Conservation (phyloP, 2,329 filamentous ascomycete species). For the Corynespora cassiicola region DNA sequence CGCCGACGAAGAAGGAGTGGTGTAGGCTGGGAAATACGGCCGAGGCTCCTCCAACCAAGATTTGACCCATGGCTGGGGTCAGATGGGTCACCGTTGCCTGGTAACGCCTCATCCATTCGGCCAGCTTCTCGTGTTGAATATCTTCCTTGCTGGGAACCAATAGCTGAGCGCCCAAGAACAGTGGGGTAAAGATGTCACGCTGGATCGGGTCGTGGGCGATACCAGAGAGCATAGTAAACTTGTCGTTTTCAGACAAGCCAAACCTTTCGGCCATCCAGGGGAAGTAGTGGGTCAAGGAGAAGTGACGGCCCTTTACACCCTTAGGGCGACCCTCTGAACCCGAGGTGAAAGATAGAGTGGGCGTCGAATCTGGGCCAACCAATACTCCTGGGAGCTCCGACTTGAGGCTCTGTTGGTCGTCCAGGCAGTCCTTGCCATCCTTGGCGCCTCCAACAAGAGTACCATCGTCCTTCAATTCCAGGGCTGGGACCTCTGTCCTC, state of each 20-base stretch:
- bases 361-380: conserved; percentile 84
- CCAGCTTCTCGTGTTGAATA: conserved; percentile 84
- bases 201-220: conserved; percentile 76
- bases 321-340: conserved; percentile 83
- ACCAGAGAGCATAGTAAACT: conserved; percentile 83
- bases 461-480: conserved; percentile 76
- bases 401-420: conserved; percentile 59
- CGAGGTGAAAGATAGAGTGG: conserved; percentile 68
- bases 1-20: conserved; percentile 88
- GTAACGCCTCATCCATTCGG: conserved; percentile 85
- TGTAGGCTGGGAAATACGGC: conserved; percentile 79
- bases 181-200: conserved; percentile 84
- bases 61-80: conserved; percentile 96
- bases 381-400: conserved; percentile 70
- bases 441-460: conserved; percentile 71
- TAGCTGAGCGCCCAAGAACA: conserved; percentile 83
- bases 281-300: conserved; percentile 84
- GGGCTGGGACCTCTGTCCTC: conserved; percentile 75
- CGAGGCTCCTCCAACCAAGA: conserved; percentile 83
- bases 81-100: conserved; percentile 82
- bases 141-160: conserved; percentile 81
- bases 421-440: conserved; percentile 72
- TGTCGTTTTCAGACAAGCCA: conserved; percentile 71
- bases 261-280: conserved; percentile 93
- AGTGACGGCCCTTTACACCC: conserved; percentile 87